phyloP scores from a whole-genome alignment of 768 basidiomycete genomes.

The Suillus cothurnatus region DNA sequence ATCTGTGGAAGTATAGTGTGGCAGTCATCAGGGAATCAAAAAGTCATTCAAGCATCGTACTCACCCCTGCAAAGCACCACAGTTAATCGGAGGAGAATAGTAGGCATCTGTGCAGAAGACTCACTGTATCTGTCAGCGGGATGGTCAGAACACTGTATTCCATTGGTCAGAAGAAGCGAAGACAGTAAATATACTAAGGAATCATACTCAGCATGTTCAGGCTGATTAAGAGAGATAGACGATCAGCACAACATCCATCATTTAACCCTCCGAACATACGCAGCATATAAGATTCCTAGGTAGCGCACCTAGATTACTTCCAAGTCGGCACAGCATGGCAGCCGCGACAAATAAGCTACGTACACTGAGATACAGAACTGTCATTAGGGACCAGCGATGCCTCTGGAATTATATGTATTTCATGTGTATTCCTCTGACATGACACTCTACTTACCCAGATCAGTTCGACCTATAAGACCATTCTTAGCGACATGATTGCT shows the following conservation, averaged over 20 bases:
- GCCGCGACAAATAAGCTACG: not conserved
- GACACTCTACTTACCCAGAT: not conserved
- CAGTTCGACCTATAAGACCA: not conserved
- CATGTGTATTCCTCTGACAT: not conserved
- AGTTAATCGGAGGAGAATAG: not conserved
- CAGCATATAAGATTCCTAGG: not conserved
- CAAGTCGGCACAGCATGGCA: not conserved
- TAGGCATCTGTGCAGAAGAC: not conserved
- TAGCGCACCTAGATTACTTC: not conserved
- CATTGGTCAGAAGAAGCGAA: not conserved
- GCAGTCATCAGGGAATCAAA: not conserved
- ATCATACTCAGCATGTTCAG: not conserved
- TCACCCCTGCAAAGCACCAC: not conserved
- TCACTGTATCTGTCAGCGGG: not conserved
- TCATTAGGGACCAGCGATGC: not conserved
- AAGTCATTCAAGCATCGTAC: not conserved
- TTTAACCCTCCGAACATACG: not conserved
- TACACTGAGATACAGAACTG: not conserved
- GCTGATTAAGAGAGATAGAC: not conserved
- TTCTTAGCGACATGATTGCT: not conserved
- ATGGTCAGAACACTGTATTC: not conserved
- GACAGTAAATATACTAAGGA: not conserved
- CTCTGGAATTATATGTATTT: not conserved
- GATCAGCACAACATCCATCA: not conserved
- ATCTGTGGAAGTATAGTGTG: not conserved